Evolutionary conservation across 169 alveolate species (phyloP), one percentile per base, ranked within the genome.

Genomic region (Blepharisma undulans): DNA sequence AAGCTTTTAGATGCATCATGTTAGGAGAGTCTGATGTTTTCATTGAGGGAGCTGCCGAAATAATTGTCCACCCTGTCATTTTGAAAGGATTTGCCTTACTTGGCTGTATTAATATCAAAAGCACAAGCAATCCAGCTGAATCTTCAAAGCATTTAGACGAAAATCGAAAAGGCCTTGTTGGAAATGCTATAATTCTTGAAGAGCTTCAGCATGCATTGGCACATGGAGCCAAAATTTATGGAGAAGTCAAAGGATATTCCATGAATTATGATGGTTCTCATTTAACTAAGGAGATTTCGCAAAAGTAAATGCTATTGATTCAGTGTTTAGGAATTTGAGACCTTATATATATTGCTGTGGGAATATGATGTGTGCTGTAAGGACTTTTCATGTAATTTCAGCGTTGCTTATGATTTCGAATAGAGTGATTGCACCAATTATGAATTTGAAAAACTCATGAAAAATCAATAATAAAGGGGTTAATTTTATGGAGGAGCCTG

Each of bases 131-230:
- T 61, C 98, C 99, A 21, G 95, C 91, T n/a, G 81, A 93, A 60
- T 97, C 98, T 7, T 93, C 96, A 84, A 93, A 98, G 84, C 99
- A 98, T 16, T 97, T 97, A 90, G 98, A 97, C 92, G 92, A 87
- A 60, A 94, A 94, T 29, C 91, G 99, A 90, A 90, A 96, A 32
- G 99, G 99, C 19, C 95, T 98, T 66, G 97, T 97, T 7, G 97
- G 98, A 30, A 98, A 98, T 22, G 91, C 95, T 22, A 48, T 98
- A 32, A 94, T 97, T 82, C 76, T 97, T n/a, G 98, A 97, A 91
- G 96, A 96, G 2, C 93, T 94, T 29, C 98, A 96, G 59, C 97
- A 96, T 89, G 99, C 99, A 16, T 12, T 93, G n/a, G 87, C 91
- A 29, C 95, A 98, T 84, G 95, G 95, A 2, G 80, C 80, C 19